Conservation (phyloP, 2,329 filamentous ascomycete species). For the Alternaria viburni region DNA sequence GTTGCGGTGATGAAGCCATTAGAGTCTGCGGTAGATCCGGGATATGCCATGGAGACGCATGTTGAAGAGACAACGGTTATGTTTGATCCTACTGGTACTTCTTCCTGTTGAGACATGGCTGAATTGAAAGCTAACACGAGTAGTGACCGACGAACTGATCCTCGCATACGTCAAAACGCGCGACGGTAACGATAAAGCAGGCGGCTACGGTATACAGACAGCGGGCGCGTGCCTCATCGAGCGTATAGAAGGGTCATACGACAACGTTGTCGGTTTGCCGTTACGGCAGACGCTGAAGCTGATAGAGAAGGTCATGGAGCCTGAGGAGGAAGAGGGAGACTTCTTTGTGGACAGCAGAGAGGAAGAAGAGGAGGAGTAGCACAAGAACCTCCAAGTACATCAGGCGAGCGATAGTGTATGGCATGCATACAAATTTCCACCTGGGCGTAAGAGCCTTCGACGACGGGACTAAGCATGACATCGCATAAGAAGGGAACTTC, state of each 20-base stretch:
- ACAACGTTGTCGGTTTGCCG: conserved; percentile 94
- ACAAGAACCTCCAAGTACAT: background rate
- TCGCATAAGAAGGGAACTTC: background rate
- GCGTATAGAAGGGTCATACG: conserved; percentile 84
- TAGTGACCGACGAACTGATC: conserved; percentile 80
- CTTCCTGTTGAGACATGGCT: background rate
- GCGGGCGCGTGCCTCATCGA: conserved; percentile 86
- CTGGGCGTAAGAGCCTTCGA: background rate
- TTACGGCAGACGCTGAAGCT: conserved; percentile 77
- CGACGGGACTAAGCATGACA: background rate
- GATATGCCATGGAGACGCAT: conserved; percentile 80
- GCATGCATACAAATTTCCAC: background rate
- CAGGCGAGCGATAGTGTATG: background rate
- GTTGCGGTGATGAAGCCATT: conserved; percentile 84
- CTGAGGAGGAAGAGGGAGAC: conserved; percentile 58
- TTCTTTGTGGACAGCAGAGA: conserved; percentile 29
- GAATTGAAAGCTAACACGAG: conserved; percentile 9
- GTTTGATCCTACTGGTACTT: conserved; percentile 69
- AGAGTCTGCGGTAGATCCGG: conserved; percentile 79
- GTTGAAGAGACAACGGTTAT: conserved; percentile 92
- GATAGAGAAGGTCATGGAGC: conserved; percentile 86
- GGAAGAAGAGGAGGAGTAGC: conserved; percentile 8
- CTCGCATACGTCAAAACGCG: conserved; percentile 79
- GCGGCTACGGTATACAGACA: conserved; percentile 93
- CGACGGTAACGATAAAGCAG: conserved; percentile 95